These are phyloP conservation scores for Pestalotiopsis sp. DNA, from an alignment of 2,329 filamentous ascomycete genomes.

Conservation along the genomic window DNA sequence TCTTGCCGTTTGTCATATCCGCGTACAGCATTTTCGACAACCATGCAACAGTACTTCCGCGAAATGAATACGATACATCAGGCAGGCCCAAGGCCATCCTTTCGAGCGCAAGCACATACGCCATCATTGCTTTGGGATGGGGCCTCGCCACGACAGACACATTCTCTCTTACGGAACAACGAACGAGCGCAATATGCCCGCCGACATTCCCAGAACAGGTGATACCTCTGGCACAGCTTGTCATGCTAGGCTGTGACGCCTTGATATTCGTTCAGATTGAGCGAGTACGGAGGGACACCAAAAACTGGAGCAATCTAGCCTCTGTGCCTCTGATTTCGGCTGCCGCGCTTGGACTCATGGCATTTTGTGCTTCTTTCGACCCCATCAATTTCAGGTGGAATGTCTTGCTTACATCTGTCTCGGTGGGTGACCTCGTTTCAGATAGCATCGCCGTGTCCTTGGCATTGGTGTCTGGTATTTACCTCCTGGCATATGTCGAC, in stretches of 20 bases:
- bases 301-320: constrained; percentile 26
- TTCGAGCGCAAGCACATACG: constrained; percentile 19
- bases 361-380: constrained; percentile 32
- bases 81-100: constrained; percentile 13
- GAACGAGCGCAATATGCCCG: constrained; percentile 34
- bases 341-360: constrained; percentile 25
- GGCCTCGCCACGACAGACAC: constrained; percentile 32
- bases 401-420: constrained; percentile 30
- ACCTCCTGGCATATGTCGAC: constrained; percentile 30
- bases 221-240: constrained; percentile 32
- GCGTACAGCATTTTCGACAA: constrained; percentile 24
- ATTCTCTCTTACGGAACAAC: constrained; percentile 26
- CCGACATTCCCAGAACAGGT: constrained; percentile 29
- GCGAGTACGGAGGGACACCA: constrained; percentile 27
- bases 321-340: constrained; percentile 26
- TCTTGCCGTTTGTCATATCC: constrained; percentile 33
- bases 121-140: constrained; percentile 32
- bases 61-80: constrained; percentile 22
- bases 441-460: constrained; percentile 30
- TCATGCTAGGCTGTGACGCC: constrained; percentile 33
- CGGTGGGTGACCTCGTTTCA: constrained; percentile 30
- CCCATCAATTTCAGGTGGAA: constrained; percentile 31
- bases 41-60: constrained; percentile 25
- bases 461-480: constrained; percentile 28
- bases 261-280: constrained; percentile 30